Evolutionary conservation across 768 basidiomycete species (phyloP), one percentile per base, ranked within the genome.

Genomic region (Hydnomerulius pinastri): DNA sequence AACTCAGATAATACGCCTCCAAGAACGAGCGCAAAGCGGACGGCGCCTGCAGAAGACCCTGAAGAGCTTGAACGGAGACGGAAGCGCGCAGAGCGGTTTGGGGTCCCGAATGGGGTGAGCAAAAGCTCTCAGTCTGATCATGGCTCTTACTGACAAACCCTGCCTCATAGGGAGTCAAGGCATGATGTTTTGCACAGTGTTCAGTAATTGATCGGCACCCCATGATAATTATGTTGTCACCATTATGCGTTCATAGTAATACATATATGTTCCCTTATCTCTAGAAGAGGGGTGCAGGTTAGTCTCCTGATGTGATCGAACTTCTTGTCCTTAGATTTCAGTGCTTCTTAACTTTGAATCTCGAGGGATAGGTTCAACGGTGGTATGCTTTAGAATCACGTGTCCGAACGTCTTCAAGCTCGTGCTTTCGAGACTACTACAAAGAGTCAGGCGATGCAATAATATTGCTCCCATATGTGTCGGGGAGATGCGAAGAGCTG

Each of bases 11-110:
- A 54, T 73, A 75, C 58, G 63, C 70, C 23, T 37, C 64, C 28
- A 21, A 41, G 43, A 42, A 24, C 18, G 17, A 48, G 51, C 20
- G 47, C 55, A 23, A 76, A 76, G 58, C 64, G 73, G 5, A 18
- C 57, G 13, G 64, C 69, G 7, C 72, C 75, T 4, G 64, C 71
- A 1, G 64, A 63, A 23, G 85, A 85, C 56, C 60, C 75, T 4
- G 85, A 83, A 58, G 85, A 87, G 58, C 62, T 70, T 37, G 83
- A 82, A 56, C 74, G 74, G 44, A 71, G 84, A 37, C 77, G 65
- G 60, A 86, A 81, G 65, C 71, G 86, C n/a, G 82, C 82, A 30
- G 83, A 83, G 59, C 76, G 85, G 18, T 87, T 87, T 66, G 81
- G 79, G 18, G 48, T 69, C 12, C 23, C 25, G 24, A 27, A 30